Percentiles rank a stretch among this genome's conserved stretches.
phyloP scores from a whole-genome alignment of 169 alveolate genomes.

The Plasmodium gallinaceum region DNA sequence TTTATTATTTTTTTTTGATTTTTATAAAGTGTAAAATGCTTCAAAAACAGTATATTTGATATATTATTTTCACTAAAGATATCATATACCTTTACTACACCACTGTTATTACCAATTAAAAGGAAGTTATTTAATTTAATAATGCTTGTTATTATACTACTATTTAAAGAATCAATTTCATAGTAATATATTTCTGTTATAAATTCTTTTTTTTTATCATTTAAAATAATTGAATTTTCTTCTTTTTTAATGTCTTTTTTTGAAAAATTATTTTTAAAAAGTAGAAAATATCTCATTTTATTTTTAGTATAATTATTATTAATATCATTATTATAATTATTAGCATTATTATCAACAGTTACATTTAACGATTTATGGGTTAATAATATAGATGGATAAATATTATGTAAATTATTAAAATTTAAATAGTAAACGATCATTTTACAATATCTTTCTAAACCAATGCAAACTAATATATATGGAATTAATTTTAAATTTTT shows the following conservation, averaged over 20 bases:
- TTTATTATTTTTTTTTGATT: conserved; percentile 38
- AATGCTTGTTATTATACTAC: conserved; percentile 12
- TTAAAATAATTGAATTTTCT: background rate
- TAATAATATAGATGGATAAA: background rate
- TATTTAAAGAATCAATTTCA: conserved; percentile 39
- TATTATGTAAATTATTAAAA: background rate
- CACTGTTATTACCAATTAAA: conserved; percentile 35
- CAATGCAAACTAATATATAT: conserved; percentile 38
- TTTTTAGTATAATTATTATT: background rate
- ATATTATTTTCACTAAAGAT: conserved; percentile 9
- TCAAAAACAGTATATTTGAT: conserved; percentile 6
- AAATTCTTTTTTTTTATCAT: conserved; percentile 1
- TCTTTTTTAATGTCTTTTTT: conserved; percentile 3
- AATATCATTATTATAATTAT: no score
- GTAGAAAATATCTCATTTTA: background rate
- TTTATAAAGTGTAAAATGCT: conserved; percentile 23
- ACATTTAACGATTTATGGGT: background rate
- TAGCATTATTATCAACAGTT: background rate
- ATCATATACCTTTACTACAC: conserved; percentile 63
- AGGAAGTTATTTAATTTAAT: conserved; percentile 38
- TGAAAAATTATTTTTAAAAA: background rate
- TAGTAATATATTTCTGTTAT: conserved; percentile 12
- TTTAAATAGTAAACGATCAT: background rate
- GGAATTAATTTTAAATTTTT: background rate
- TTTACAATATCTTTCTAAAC: conserved; percentile 23